A percentile compares a stretch with the other conserved stretches of the same genome.
These are phyloP conservation scores for Chalara sp. DNA, from an alignment of 2,329 filamentous ascomycete species.

Conservation along the genomic window DNA sequence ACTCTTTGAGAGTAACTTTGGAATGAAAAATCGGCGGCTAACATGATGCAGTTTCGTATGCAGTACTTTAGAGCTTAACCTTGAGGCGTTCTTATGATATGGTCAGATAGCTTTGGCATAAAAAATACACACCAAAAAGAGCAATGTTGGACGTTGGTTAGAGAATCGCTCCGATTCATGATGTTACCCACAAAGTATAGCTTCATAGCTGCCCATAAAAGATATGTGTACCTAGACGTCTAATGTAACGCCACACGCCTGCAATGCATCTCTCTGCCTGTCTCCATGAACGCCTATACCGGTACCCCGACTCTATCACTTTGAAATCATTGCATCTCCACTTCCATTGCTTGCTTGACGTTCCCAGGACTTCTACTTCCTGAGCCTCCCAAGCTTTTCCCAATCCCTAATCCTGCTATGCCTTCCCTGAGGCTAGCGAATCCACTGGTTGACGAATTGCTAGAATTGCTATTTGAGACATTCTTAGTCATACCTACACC, in stretches of 20 bases:
- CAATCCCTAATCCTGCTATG: constrained; percentile 36
- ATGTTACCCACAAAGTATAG: neutral
- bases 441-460: constrained; percentile 19
- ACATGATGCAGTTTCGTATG: constrained; percentile 30
- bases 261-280: constrained; percentile 8
- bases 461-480: constrained; percentile 21
- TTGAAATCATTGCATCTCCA: neutral
- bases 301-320: neutral
- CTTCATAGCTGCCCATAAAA: too few relatives aligned
- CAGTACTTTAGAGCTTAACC: constrained; percentile 88
- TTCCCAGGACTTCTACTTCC: constrained; percentile 21
- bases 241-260: constrained; percentile 14
- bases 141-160: too few relatives aligned
- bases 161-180: neutral
- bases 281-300: constrained; percentile 5
- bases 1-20: too few relatives aligned
- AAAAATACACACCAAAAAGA: neutral
- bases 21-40: neutral
- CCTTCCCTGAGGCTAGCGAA: constrained; percentile 37
- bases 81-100: constrained; percentile 78
- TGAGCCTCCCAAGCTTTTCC: constrained; percentile 23
- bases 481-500: constrained; percentile 17
- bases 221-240: neutral
- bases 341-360: constrained; percentile 10
- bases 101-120: neutral